Percentiles rank a stretch among this genome's conserved stretches.
Evolutionary conservation across 108 stramenopile genomes (phyloP).

Genomic region (Cyclotella baltica): DNA sequence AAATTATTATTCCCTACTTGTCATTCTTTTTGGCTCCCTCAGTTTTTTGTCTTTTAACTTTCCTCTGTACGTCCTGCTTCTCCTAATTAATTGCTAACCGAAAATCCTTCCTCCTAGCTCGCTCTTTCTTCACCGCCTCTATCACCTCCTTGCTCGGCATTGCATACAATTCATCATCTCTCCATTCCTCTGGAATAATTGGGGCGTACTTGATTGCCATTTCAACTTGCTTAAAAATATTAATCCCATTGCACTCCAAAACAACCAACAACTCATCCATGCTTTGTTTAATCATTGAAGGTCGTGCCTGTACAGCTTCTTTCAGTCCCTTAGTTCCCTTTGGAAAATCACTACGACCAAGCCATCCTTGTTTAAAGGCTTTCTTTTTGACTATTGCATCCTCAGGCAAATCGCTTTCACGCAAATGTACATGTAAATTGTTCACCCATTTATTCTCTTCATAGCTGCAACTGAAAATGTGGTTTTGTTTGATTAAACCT

Average conservation of each 20-base stretch:
- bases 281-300: neutral
- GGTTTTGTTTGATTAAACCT: too few species aligned
- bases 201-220: neutral
- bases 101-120: neutral
- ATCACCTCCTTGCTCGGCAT: neutral
- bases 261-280: neutral
- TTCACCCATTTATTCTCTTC: neutral
- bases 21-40: too few species aligned
- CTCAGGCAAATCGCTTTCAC: neutral
- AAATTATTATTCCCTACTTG: too few species aligned
- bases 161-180: slow-evolving; percentile 12
- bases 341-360: neutral
- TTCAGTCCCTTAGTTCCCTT: neutral
- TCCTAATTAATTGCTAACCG: slow-evolving; percentile 2
- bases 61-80: neutral
- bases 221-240: slow-evolving; percentile 27
- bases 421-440: neutral
- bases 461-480: neutral
- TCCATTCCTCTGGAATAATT: neutral
- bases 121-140: slow-evolving; percentile 6
- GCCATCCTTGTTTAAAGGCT: neutral
- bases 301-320: neutral
- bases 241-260: slow-evolving; percentile 7
- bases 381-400: neutral
- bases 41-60: neutral